A percentile compares a stretch with the other conserved stretches of the same genome.
These are phyloP conservation scores for Sextonia rubra DNA, from an alignment of 164 flowering plant genomes.

Conservation along the genomic window DNA sequence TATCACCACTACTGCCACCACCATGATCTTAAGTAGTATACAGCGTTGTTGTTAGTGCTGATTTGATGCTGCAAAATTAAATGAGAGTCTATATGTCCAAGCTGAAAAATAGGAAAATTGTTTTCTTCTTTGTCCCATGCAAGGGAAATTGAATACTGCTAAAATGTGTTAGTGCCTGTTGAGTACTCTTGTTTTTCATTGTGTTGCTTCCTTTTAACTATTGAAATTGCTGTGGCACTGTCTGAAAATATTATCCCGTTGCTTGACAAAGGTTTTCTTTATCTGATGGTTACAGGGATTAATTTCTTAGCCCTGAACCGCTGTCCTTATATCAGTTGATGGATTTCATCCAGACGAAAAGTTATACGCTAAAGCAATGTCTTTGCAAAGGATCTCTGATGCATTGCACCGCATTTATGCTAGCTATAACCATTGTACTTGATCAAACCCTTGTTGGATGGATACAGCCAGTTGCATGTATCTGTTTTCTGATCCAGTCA, in stretches of 20 bases:
- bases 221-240: not conserved
- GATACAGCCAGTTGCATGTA: not conserved
- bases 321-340: not conserved
- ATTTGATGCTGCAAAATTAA: no score
- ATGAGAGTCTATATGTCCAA: no score
- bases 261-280: not conserved
- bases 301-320: not conserved
- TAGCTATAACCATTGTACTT: not conserved
- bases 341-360: conserved; percentile 3
- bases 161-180: not conserved
- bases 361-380: not conserved
- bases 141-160: not conserved
- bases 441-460: not conserved
- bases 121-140: no score
- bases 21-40: no score
- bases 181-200: not conserved
- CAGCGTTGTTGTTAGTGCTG: no score
- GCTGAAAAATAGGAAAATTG: no score
- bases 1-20: no score
- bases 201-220: not conserved
- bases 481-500: not conserved
- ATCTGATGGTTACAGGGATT: conserved; percentile 1
- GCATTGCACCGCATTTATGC: not conserved
- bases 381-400: not conserved
- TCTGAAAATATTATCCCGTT: not conserved